Base-by-base conservation (phyloP, 2,329 filamentous ascomycete genomes). In the Colletotrichum gloeosporioides region DNA sequence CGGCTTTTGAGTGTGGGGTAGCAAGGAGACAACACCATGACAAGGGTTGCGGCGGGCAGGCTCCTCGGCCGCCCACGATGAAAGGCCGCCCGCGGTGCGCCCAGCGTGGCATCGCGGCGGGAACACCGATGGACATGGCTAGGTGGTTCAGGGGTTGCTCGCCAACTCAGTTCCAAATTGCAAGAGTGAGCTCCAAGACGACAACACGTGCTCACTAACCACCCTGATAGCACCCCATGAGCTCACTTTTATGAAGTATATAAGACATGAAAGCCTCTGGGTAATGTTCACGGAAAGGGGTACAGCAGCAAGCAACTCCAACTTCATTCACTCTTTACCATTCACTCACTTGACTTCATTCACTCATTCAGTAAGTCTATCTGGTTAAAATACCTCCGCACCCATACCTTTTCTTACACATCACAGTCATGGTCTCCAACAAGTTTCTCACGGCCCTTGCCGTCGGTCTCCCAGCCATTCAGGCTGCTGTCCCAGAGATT, bases 401-500 rank as follows among this genome's bases (percentile, higher is more conserved):
- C 9, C 25, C 15, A 57, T 1, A 57, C 25, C 1, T 13, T 8
- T 22, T 49, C 53, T 66, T 22, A 70, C 39, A 31, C 8, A 59
- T 32, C 25, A 63, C 31, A 59, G 69, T 10, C n/a, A 75, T 75
- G 73, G 25, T 16, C 13, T 71, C 64, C 27, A 71, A 25, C 68
- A 75, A 55, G 18, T 3, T 75, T 8, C 9, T 77, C 18, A 32
- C 73, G 4, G 72, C 53, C 27, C 34, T 75, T 29, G 49, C 59
- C 13, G 16, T 72, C 10, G 68, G 72, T 13, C 44, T 77, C 15
- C 68, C 75, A 29, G 72, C 59, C n/a, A 62, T 71, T 6, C 72
- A 69, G 12, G 69, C 68, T 9, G 76, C 69, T 18, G 71, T 79
- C 4, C 79, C 79, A 1, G 64, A 69, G 13, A 77, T 80, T 49